A percentile compares a stretch with the other conserved stretches of the same genome.
Evolutionary conservation across 2,329 filamentous ascomycete species (phyloP).

Genomic region (Botrytis sinoallii): DNA sequence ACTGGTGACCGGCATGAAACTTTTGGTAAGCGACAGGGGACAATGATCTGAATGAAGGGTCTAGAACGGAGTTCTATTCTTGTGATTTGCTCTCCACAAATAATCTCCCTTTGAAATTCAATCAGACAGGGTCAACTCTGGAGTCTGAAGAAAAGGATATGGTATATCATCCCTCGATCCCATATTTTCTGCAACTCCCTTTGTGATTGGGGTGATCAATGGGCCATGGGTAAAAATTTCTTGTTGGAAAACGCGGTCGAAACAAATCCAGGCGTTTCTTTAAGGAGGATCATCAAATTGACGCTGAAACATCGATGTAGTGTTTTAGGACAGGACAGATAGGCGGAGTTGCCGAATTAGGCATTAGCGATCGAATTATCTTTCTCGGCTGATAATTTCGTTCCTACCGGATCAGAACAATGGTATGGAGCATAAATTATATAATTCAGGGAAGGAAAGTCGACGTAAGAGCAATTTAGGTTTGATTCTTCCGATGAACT

Average conservation of each 20-base stretch:
- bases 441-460: background rate
- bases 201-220: background rate
- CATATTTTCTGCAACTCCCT: background rate
- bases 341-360: background rate
- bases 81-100: conserved; percentile 1
- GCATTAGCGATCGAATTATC: background rate
- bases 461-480: background rate
- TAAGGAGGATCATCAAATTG: background rate
- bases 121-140: background rate
- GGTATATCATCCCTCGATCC: background rate
- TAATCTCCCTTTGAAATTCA: background rate
- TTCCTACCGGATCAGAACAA: background rate
- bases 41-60: background rate
- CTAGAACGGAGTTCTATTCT: background rate
- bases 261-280: conserved; percentile 1
- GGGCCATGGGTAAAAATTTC: background rate
- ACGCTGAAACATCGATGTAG: background rate
- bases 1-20: background rate
- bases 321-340: conserved; percentile 2
- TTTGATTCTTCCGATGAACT: conserved; percentile 4
- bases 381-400: background rate
- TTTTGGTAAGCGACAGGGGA: background rate
- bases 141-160: background rate
- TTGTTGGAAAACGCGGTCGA: background rate
- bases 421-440: background rate